Evolutionary conservation across 2,329 filamentous ascomycete species (phyloP), one percentile per base, ranked within the genome.

Genomic region (Dichotomopilus funicola): DNA sequence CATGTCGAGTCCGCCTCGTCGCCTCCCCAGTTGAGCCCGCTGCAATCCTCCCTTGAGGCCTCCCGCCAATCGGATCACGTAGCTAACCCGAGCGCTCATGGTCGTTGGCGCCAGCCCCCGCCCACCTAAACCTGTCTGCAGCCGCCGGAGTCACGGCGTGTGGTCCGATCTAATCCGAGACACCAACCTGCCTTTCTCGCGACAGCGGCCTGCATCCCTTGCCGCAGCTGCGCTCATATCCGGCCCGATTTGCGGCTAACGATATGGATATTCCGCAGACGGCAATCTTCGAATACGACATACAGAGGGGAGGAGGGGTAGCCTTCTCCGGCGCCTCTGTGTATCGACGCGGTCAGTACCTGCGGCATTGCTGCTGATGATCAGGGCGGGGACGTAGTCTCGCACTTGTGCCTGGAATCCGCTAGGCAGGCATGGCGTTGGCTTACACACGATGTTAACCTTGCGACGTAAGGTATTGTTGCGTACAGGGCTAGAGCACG

Each of bases 131-230:
- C 49, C 49, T 51, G 49, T 51, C 49, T 51, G 41, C 41, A 34
- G 49, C 49, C 41, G 49, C 49, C 33, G 34, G 49, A 51, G 49
- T 44, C 33, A 34, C 41, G 41, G 41, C 31, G 38, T 51, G 40
- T 51, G 33, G 45, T 45, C 49, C 40, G 40, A 51, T 51, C 41
- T 44, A 44, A 45, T 37, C 40, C 41, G 49, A 51, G 49, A 37
- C 40, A 51, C 33, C 40, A 51, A 51, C 40, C 49, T 51, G 49
- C 33, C 34, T 36, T 51, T 51, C 49, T 51, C 40, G 49, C 49
- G 33, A 44, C 41, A 37, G 34, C 41, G 40, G 41, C 31, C 49
- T 44, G 33, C 33, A 19, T 45, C 49, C 49, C 33, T 51, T 51
- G 33, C 49, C 41, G 34, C 41, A 51, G 33, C 49, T 44, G 40